phyloP scores from a whole-genome alignment of 1,284 basidiomycete species.

The Cystobasidium slooffiae region DNA sequence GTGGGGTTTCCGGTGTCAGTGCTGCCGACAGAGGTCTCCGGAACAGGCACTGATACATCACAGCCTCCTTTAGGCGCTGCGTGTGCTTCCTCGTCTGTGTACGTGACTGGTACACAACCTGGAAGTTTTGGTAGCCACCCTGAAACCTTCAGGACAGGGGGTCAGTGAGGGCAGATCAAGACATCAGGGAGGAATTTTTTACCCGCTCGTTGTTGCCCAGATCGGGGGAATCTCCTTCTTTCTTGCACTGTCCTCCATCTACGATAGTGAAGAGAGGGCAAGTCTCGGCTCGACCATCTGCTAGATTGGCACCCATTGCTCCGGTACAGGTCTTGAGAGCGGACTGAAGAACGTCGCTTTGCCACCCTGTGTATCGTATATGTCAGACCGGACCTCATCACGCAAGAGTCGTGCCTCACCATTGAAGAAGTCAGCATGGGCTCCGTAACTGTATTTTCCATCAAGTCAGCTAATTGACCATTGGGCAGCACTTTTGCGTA shows the following conservation, averaged over 20 bases:
- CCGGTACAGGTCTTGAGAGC: constrained; percentile 11
- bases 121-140: constrained; percentile 8
- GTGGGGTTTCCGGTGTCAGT: background rate
- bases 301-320: background rate
- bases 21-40: background rate
- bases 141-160: background rate
- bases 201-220: constrained; percentile 2
- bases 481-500: too few species aligned
- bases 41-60: background rate
- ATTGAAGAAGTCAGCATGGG: constrained; percentile 26
- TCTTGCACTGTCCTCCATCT: background rate
- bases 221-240: constrained; percentile 14
- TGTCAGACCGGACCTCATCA: background rate
- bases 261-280: constrained; percentile 13
- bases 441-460: background rate
- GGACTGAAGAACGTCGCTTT: background rate
- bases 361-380: background rate
- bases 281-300: constrained; percentile 17
- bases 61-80: background rate
- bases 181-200: background rate
- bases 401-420: background rate
- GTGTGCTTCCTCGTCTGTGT: constrained; percentile 19
- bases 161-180: background rate
- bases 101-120: constrained; percentile 17
- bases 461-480: background rate